A percentile compares a stretch with the other conserved stretches of the same genome.
These are phyloP conservation scores for Dryadomyces quercus-mongolicae DNA, from an alignment of 2,329 filamentous ascomycete genomes.

Conservation along the genomic window DNA sequence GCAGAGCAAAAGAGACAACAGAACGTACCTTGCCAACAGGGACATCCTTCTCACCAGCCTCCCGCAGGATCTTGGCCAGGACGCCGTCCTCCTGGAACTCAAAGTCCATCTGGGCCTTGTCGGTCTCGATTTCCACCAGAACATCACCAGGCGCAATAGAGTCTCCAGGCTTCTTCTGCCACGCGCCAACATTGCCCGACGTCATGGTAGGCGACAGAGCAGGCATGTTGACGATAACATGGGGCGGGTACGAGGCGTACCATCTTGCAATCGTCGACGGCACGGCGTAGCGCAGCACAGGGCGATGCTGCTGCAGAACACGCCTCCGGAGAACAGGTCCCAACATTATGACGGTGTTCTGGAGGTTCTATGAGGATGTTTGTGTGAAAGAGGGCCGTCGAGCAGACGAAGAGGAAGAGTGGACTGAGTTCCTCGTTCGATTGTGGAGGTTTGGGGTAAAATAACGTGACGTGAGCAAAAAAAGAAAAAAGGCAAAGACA, in stretches of 20 bases:
- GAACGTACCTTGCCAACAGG: conserved; percentile 80
- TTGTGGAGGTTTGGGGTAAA: not conserved
- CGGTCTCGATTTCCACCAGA: conserved; percentile 83
- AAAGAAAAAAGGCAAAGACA: not conserved
- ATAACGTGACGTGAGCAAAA: not conserved
- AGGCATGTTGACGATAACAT: conserved; percentile 95
- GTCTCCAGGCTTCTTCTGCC: conserved; percentile 97
- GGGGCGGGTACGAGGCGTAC: conserved; percentile 80
- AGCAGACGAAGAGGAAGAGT: not conserved
- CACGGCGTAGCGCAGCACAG: conserved; percentile 37
- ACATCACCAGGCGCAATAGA: conserved; percentile 82
- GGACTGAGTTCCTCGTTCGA: not conserved
- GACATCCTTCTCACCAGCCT: conserved; percentile 87
- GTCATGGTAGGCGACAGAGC: conserved; percentile 97
- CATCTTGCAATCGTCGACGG: conserved; percentile 46
- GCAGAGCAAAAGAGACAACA: not conserved
- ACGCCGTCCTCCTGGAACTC: conserved; percentile 85
- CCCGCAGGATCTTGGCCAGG: conserved; percentile 81
- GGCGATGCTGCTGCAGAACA: conserved; percentile 39
- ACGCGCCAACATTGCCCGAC: conserved; percentile 86
- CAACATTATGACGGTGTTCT: conserved; percentile 36
- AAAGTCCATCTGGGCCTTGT: conserved; percentile 91
- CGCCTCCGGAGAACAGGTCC: conserved; percentile 52
- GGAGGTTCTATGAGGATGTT: not conserved
- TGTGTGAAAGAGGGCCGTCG: not conserved